phyloP scores from a whole-genome alignment of 306 rosid genomes.

The Corylus americana region DNA sequence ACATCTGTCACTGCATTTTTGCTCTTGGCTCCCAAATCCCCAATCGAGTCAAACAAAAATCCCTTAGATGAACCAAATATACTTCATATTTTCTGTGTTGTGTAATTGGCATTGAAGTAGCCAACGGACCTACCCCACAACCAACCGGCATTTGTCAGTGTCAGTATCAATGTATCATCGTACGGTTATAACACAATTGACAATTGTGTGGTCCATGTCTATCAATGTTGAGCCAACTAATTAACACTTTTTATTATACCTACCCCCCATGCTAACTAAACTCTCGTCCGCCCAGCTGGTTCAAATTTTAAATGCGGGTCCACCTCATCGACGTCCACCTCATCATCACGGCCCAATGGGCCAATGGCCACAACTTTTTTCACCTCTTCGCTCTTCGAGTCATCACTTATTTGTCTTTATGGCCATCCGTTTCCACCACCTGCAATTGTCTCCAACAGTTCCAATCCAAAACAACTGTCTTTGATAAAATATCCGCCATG shows the following conservation, averaged over 20 bases:
- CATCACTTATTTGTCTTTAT: background rate
- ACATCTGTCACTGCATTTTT: no score
- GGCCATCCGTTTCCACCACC: slow-evolving; percentile 21
- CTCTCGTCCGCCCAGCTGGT: slow-evolving; percentile 17
- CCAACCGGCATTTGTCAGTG: no score
- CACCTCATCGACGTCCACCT: slow-evolving; percentile 23
- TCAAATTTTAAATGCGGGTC: slow-evolving; percentile 26
- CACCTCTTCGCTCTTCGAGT: background rate
- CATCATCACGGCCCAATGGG: slow-evolving; percentile 8
- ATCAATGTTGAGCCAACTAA: background rate
- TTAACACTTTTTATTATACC: background rate
- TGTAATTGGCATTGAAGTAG: no score
- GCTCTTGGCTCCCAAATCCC: no score
- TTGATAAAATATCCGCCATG: slow-evolving; percentile 21
- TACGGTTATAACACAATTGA: no score
- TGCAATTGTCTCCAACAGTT: background rate
- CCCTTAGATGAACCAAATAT: no score
- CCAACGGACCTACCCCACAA: no score
- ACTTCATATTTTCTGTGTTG: no score
- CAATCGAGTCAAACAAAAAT: no score
- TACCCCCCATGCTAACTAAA: background rate
- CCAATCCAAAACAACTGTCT: background rate
- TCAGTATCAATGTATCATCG: no score
- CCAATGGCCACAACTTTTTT: background rate
- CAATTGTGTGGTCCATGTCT: no score